Evolutionary conservation across 73 alveolate species (phyloP).

Genomic region (Breviolum minutum): DNA sequence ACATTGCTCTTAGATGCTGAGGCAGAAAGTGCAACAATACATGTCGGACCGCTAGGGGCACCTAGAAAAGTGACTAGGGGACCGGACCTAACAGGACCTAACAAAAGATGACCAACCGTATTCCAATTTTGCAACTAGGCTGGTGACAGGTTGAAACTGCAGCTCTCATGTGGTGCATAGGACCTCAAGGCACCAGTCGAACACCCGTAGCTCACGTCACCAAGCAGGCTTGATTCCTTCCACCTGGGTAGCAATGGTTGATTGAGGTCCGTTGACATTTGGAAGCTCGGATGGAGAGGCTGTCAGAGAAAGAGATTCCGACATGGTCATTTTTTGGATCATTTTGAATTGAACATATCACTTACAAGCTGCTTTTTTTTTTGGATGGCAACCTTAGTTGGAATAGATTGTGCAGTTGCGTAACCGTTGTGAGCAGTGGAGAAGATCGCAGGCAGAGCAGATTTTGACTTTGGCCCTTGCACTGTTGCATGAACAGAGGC

Average conservation of each 20-base stretch:
- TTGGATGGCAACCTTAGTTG: not conserved
- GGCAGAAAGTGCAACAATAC: not conserved
- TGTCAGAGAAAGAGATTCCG: not conserved
- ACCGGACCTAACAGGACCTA: too few species aligned
- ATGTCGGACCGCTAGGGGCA: not conserved
- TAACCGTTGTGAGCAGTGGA: not conserved
- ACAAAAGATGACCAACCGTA: too few species aligned
- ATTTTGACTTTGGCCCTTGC: constrained; percentile 22
- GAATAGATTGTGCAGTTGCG: not conserved
- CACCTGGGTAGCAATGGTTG: too few species aligned
- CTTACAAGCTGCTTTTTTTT: not conserved
- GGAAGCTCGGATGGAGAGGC: constrained; percentile 45
- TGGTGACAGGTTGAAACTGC: too few species aligned
- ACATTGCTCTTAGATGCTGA: not conserved
- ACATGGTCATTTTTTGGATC: too few species aligned
- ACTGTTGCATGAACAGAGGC: not conserved
- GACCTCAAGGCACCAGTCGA: too few species aligned
- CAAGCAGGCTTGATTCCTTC: too few species aligned
- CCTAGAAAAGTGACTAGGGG: not conserved
- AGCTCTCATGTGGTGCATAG: too few species aligned
- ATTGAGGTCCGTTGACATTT: not conserved
- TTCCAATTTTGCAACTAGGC: too few species aligned
- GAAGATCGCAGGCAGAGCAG: constrained; percentile 15
- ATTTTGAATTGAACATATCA: not conserved
- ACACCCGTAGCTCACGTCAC: too few species aligned